These are phyloP conservation scores for Psilocybe cubensis DNA, from an alignment of 768 basidiomycete genomes.

Conservation along the genomic window DNA sequence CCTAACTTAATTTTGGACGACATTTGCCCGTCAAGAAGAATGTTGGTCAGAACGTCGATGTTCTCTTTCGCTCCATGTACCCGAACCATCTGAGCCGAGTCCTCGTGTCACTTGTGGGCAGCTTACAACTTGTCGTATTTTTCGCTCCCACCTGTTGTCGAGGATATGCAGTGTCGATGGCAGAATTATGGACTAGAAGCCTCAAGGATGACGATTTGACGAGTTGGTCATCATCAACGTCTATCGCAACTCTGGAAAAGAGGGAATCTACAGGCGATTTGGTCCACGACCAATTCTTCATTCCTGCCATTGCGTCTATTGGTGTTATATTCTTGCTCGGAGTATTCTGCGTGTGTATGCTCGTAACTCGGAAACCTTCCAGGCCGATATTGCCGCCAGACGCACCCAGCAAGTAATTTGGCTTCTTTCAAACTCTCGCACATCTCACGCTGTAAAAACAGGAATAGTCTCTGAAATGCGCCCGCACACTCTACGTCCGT, in stretches of 20 bases:
- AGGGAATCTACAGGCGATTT: neutral
- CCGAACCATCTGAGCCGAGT: neutral
- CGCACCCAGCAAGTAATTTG: neutral
- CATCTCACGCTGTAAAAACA: neutral
- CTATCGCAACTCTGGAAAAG: neutral
- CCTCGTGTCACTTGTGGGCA: neutral
- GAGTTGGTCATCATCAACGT: no score
- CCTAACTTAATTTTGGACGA: slow-evolving; percentile 1
- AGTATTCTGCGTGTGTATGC: neutral
- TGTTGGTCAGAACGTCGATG: neutral
- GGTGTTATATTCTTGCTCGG: neutral
- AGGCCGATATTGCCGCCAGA: neutral
- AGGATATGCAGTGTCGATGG: neutral
- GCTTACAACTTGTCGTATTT: neutral
- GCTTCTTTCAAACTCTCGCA: neutral
- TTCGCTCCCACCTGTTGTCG: neutral
- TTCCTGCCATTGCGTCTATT: neutral
- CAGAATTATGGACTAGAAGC: no score
- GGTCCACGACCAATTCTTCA: neutral
- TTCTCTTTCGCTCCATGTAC: slow-evolving; percentile 2
- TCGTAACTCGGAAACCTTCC: neutral
- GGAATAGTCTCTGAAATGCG: neutral
- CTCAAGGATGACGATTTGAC: no score
- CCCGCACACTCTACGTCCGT: neutral
- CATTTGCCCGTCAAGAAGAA: slow-evolving; percentile 1